Conservation (phyloP, 192 early-diverging fungal genomes). For the Backusella macrospora region DNA sequence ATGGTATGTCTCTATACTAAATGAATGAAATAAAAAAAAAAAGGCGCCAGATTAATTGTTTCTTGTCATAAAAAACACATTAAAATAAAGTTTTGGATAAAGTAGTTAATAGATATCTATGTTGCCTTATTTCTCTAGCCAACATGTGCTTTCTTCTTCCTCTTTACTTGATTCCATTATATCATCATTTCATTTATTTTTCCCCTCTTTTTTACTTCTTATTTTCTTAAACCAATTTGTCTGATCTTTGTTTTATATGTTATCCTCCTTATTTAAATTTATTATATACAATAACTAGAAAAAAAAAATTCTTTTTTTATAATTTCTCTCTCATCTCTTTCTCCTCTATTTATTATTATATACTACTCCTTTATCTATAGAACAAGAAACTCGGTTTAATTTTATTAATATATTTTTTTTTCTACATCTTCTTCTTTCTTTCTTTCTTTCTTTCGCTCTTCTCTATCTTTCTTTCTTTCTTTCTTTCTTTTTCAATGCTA, state of each 20-base stretch:
- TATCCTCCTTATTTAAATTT: constrained; percentile 10
- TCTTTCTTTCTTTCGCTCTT: constrained; percentile 7
- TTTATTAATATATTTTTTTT: background rate
- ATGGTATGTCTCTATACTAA: too few relatives aligned
- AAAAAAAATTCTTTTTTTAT: background rate
- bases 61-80: too few relatives aligned
- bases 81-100: too few relatives aligned
- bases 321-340: background rate
- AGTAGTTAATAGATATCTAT: background rate
- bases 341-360: background rate
- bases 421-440: background rate
- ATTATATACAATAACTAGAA: background rate
- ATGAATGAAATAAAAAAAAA: too few relatives aligned
- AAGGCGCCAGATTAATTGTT: too few relatives aligned
- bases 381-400: constrained; percentile 5
- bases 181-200: background rate
- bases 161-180: background rate
- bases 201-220: background rate
- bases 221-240: constrained; percentile 6
- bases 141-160: background rate
- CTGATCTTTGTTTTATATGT: constrained; percentile 1
- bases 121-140: background rate
- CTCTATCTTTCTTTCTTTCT: background rate
- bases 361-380: constrained; percentile 2
- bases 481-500: background rate